Evolutionary conservation across 192 early-diverging fungal species (phyloP), one percentile per base, ranked within the genome.

Genomic region (Coemansia sp.): DNA sequence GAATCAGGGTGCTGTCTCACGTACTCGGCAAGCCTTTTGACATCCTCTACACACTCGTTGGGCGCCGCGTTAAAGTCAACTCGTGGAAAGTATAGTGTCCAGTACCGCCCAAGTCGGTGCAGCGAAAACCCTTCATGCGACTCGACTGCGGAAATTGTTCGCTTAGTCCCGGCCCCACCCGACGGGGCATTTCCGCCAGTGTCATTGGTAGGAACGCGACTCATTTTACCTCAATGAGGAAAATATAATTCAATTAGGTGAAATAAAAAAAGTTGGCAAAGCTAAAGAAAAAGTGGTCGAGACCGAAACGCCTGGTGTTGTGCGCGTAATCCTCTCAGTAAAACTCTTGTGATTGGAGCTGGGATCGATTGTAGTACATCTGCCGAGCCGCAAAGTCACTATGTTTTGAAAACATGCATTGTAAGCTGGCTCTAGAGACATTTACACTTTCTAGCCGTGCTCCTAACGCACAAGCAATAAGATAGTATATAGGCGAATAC

Each of bases 1-100:
- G 73, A 65, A 62, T 73, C 73, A 2, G 81, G 72, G 46, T 75
- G 70, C 31, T 46, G 52, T 52, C 70, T 70, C 38, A 83, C 60
- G 57, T 83, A 83, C n/a, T 41, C 43, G 24, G 66, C 81, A 36
- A 83, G 63, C 20, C 47, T 50, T 40, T 47, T 60, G n/a, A 83
- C 66, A 43, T 83, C 81, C 22, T 68, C 62, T 20, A 78, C 13
- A 22, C 46, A 24, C 58, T 70, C 81, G 24, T 41, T 47, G 11
- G 73, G 22, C 7, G 68, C 73, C 0, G 20, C 53, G 34, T 71
- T 65, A 12, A 75, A 50, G 61, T 75, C 70, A 16, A 70, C 58
- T 4, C 81, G 81, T 5, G 81, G 81, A 46, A 83, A 83, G 44
- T 83, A 83, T 13, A 83, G 71, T 15, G 76, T 27, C 81, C 81